Evolutionary conservation across 2,329 filamentous ascomycete genomes (phyloP).

Genomic region (Dactylellina sp.): DNA sequence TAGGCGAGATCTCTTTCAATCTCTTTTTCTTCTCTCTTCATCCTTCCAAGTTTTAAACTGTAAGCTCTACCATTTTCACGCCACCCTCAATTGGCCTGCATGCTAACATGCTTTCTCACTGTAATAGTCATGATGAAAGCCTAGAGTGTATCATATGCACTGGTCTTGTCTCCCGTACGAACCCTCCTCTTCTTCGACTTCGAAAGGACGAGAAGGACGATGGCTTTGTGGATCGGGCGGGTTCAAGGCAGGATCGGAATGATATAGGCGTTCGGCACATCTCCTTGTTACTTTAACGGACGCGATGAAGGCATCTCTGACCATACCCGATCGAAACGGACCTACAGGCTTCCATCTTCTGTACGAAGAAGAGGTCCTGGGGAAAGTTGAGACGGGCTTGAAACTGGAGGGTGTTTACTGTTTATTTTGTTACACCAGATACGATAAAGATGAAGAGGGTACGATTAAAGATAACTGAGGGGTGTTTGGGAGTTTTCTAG

Average conservation of each 20-base stretch:
- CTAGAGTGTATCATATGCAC: slow-evolving; percentile 93
- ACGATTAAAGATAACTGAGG: slow-evolving; percentile 20
- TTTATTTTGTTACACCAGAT: slow-evolving; percentile 1
- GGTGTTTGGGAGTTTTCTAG: slow-evolving; percentile 14
- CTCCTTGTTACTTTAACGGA: slow-evolving; percentile 96
- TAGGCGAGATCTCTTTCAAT: slow-evolving; percentile 21
- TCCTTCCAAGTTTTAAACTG: slow-evolving; percentile 99
- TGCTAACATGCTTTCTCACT: slow-evolving; percentile 63
- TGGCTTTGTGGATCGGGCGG: slow-evolving; percentile 65
- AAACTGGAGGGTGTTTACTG: slow-evolving; percentile 55
- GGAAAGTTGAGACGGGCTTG: slow-evolving; percentile 48
- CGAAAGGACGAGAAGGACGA: slow-evolving; percentile 79
- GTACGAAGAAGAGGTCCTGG: not conserved
- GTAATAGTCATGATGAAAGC: slow-evolving; percentile 95
- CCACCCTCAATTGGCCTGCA: slow-evolving; percentile 1
- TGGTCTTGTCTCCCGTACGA: slow-evolving; percentile 73
- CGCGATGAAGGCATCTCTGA: slow-evolving; percentile 99
- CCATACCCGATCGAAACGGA: slow-evolving; percentile 47
- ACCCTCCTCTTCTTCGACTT: slow-evolving; percentile 78
- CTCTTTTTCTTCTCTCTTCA: slow-evolving; percentile 69
- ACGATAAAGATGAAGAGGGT: slow-evolving; percentile 7
- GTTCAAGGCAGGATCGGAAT: slow-evolving; percentile 76
- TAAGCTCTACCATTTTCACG: slow-evolving; percentile 69
- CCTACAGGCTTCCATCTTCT: not conserved
- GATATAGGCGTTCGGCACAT: slow-evolving; percentile 97